These are phyloP conservation scores for Cadophora gregata DNA, from an alignment of 2,329 filamentous ascomycete species.

Conservation along the genomic window DNA sequence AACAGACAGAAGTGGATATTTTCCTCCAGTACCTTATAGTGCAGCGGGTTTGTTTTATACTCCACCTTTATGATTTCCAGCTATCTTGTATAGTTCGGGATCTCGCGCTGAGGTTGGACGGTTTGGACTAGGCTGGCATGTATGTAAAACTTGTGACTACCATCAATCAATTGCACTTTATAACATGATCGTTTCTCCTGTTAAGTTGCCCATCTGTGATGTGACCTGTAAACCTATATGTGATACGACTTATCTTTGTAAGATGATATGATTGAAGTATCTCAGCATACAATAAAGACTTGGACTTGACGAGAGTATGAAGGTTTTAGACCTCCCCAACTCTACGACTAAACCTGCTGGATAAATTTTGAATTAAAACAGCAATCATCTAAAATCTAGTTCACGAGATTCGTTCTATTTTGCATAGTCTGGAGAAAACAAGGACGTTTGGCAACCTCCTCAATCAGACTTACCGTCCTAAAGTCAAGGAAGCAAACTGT, in stretches of 20 bases:
- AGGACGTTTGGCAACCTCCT: too few species aligned
- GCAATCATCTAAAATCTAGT: too few species aligned
- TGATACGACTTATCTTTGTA: not conserved
- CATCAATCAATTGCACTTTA: not conserved
- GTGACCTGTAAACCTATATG: not conserved
- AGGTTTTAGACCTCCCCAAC: too few species aligned
- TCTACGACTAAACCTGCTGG: too few species aligned
- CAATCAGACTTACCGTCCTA: too few species aligned
- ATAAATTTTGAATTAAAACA: too few species aligned
- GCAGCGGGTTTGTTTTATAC: not conserved
- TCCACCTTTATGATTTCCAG: conserved; percentile 5
- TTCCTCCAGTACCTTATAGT: not conserved
- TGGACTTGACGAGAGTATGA: too few species aligned
- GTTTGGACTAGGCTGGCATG: not conserved
- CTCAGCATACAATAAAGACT: not conserved
- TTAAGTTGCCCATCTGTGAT: not conserved
- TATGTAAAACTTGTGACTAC: not conserved
- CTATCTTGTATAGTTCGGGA: not conserved
- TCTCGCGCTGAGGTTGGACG: conserved; percentile 5
- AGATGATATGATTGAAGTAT: not conserved
- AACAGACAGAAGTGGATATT: not conserved
- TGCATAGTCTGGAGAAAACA: too few species aligned
- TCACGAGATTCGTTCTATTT: too few species aligned
- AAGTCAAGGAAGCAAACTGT: too few species aligned
- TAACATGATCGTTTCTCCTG: not conserved